Evolutionary conservation across 495 filamentous ascomycete genomes (phyloP).

Genomic region (Chaetomidium leptoderma): DNA sequence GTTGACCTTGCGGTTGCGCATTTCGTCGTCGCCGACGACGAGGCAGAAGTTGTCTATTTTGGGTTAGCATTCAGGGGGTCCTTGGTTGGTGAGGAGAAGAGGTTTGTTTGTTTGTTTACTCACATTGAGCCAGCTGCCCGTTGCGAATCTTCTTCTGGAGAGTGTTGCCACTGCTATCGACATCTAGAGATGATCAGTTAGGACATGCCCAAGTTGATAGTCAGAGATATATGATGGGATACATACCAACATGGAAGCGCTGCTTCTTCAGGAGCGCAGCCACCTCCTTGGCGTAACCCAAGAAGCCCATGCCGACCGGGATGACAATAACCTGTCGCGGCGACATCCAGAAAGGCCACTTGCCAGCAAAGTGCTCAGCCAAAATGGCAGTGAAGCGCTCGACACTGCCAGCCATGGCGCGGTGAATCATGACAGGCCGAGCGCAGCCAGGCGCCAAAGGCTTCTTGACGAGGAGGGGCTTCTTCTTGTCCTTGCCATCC

Average conservation of each 20-base stretch:
- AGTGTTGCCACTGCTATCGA: slow-evolving; percentile 86
- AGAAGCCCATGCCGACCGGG: slow-evolving; percentile 78
- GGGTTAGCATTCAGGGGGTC: slow-evolving; percentile 5
- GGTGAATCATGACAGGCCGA: slow-evolving; percentile 94
- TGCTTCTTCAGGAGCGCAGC: slow-evolving; percentile 55
- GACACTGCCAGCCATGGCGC: slow-evolving; percentile 87
- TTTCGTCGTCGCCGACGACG: slow-evolving; percentile 81
- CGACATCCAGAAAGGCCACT: slow-evolving; percentile 98
- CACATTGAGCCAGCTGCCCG: slow-evolving; percentile 83
- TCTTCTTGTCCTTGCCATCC: slow-evolving; percentile 34
- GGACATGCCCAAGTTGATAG: background rate
- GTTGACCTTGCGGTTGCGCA: slow-evolving; percentile 71
- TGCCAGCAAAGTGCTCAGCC: slow-evolving; percentile 91
- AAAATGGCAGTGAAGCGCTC: slow-evolving; percentile 94
- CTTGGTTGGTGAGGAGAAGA: slow-evolving; percentile 36
- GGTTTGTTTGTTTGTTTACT: slow-evolving; percentile 65
- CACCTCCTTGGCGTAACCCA: slow-evolving; percentile 84
- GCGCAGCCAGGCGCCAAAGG: slow-evolving; percentile 65
- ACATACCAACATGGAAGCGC: slow-evolving; percentile 48
- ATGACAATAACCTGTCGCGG: slow-evolving; percentile 89
- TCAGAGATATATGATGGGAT: background rate
- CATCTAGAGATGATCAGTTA: slow-evolving; percentile 46
- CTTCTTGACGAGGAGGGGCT: slow-evolving; percentile 41
- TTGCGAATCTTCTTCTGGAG: slow-evolving; percentile 93
- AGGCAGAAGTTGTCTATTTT: slow-evolving; percentile 40